These are phyloP conservation scores for Elaeis guineensis DNA, from an alignment of 176 grass and related monocot species.

Conservation along the genomic window DNA sequence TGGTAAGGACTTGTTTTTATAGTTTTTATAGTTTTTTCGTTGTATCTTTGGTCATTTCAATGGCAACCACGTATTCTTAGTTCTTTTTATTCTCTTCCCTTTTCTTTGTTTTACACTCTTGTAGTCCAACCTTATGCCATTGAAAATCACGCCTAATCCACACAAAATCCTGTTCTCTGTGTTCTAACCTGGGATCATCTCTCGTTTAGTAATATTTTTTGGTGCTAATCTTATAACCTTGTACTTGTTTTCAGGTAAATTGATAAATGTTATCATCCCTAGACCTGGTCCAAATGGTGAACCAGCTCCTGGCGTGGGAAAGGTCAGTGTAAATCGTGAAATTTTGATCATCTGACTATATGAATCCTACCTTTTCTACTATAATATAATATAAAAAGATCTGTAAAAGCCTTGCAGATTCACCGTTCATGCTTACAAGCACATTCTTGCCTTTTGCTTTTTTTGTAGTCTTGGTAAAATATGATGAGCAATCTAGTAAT, in stretches of 20 bases:
- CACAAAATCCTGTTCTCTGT: constrained; percentile 33
- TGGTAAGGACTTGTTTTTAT: constrained; percentile 39
- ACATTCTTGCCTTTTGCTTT: too few relatives aligned
- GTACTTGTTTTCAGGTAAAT: constrained; percentile 55
- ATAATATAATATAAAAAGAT: too few relatives aligned
- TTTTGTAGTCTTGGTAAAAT: too few relatives aligned
- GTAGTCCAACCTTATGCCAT: constrained; percentile 63
- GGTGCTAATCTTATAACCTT: background rate
- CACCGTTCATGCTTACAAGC: too few relatives aligned
- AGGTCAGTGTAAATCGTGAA: constrained; percentile 34
- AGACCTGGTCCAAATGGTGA: constrained; percentile 66
- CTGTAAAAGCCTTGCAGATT: too few relatives aligned
- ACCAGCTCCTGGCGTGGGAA: constrained; percentile 61
- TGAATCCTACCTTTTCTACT: too few relatives aligned
- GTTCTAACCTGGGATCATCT: constrained; percentile 5
- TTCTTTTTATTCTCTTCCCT: constrained; percentile 42
- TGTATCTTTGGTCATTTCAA: constrained; percentile 18
- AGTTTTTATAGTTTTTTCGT: constrained; percentile 43
- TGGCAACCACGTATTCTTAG: too few relatives aligned
- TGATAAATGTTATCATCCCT: constrained; percentile 86
- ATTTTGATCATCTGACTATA: background rate
- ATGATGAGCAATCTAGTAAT: too few relatives aligned
- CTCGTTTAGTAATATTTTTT: constrained; percentile 25
- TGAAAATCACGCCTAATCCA: constrained; percentile 48
- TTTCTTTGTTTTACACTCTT: constrained; percentile 59